Evolutionary conservation across 345 rosid species (phyloP), one percentile per base, ranked within the genome.

Genomic region (Odontarrhena argentea): DNA sequence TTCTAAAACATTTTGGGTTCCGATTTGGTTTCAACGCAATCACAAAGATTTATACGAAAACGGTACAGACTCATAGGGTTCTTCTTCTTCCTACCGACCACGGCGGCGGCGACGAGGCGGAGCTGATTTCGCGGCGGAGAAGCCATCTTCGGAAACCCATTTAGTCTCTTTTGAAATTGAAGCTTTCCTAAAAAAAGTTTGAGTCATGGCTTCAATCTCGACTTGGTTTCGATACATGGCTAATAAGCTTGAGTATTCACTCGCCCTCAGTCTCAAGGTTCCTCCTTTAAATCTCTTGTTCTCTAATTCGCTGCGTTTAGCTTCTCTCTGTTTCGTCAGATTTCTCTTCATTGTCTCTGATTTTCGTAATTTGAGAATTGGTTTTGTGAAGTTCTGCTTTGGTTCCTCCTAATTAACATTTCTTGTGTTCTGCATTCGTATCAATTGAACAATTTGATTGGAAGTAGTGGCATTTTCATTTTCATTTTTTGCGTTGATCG

Each of bases 141-240:
- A 25, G 55, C 57, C 52, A 30, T n/a, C 22, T 59, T 52, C 42
- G 1, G 6, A 44, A n/a, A 26, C 30, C 10, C 5, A 18, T 24
- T 25, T 15, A 34, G 36, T 40, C 38, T 9, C 1, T 28, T 11
- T 51, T 15, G 8, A n/a, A 66, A 25, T 25, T 36, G 46, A 67
- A 18, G 9, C 24, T 24, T 25, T 9, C 24, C 0, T 2, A n/a
- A 26, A 28, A 22, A 26, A 26, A 5, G n/a, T 37, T 73, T 53
- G 14, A 63, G 64, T 60, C 73, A 92, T 92, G 98, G 85, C 80
- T 75, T 84, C 93, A 60, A 68, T 81, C 44, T 68, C 90, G 71
- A 89, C 96, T 38, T 89, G 93, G 96, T 67, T 72, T 56, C 84
- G 96, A 50, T 89, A 92, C 84, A 7, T 86, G 57, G 81, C 64